phyloP scores from a whole-genome alignment of 2,329 filamentous ascomycete species.

The Raffaelea deltoideospora region DNA sequence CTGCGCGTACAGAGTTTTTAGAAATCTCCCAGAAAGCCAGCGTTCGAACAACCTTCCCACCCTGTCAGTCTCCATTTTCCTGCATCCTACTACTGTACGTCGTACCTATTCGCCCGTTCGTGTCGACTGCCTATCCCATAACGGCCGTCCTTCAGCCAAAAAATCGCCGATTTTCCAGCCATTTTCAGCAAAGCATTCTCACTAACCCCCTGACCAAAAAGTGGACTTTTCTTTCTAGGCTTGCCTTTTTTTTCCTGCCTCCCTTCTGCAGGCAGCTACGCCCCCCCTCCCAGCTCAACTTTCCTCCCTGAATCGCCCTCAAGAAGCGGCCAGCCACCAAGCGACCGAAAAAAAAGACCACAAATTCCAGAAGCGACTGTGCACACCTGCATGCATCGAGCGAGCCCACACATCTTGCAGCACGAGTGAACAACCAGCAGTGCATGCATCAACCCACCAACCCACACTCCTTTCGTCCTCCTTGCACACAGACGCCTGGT shows the following conservation, averaged over 20 bases:
- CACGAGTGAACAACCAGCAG: too few relatives aligned
- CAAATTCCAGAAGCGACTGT: background rate
- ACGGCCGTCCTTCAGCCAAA: background rate
- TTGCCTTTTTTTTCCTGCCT: too few relatives aligned
- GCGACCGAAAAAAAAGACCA: background rate
- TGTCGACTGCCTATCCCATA: background rate
- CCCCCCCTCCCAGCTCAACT: background rate
- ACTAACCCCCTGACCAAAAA: background rate
- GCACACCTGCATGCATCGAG: too few relatives aligned
- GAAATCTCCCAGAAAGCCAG: too few relatives aligned
- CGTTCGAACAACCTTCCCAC: too few relatives aligned
- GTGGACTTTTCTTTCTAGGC: too few relatives aligned
- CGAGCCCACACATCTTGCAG: too few relatives aligned
- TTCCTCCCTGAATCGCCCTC: background rate
- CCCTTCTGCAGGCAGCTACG: too few relatives aligned
- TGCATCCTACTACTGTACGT: slow-evolving; percentile 8
- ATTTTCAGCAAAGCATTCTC: background rate
- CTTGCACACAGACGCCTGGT: too few relatives aligned
- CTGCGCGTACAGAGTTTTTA: too few relatives aligned
- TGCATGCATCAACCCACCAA: too few relatives aligned
- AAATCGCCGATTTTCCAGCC: background rate
- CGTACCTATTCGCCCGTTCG: slow-evolving; percentile 1
- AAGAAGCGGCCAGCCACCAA: background rate
- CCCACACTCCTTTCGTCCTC: too few relatives aligned
- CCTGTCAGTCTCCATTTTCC: slow-evolving; percentile 8